phyloP scores from a whole-genome alignment of 2,329 filamentous ascomycete genomes.

The Cytospora schulzeri region DNA sequence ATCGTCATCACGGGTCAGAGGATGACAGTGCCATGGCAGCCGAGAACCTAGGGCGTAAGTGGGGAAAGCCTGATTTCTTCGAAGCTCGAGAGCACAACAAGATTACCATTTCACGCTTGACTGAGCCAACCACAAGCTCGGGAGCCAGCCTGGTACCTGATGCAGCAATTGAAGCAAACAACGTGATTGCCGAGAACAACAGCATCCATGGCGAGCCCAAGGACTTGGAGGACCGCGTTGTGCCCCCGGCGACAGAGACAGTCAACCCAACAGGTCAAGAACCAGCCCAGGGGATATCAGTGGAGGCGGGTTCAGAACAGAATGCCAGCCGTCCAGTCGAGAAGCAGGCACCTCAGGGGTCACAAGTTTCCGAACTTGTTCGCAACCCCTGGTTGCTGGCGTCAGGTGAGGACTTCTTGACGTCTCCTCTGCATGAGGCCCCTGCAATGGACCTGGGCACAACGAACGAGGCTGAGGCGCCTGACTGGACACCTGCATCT shows the following conservation, averaged over 20 bases:
- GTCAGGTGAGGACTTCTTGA: slow-evolving; percentile 13
- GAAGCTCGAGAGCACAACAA: slow-evolving; percentile 35
- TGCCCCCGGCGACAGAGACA: not conserved
- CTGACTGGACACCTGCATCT: slow-evolving; percentile 8
- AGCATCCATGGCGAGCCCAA: not conserved
- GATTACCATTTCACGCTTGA: slow-evolving; percentile 5
- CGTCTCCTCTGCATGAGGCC: slow-evolving; percentile 2
- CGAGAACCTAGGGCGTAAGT: slow-evolving; percentile 29
- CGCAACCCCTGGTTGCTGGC: not conserved
- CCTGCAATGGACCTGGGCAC: not conserved
- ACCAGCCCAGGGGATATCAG: not conserved
- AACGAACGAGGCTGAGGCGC: not conserved
- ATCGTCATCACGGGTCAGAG: slow-evolving; percentile 7
- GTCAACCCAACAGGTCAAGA: not conserved
- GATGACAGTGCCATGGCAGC: slow-evolving; percentile 3
- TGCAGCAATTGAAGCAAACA: not conserved
- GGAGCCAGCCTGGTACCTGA: not conserved
- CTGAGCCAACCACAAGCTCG: not conserved
- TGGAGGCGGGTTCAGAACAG: not conserved
- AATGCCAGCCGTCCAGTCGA: not conserved
- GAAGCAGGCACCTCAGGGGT: not conserved
- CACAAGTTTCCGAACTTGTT: not conserved
- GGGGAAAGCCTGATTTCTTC: slow-evolving; percentile 34
- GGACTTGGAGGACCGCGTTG: not conserved
- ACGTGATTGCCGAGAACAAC: not conserved